These are phyloP conservation scores for Diaporthe helianthi DNA, from an alignment of 2,329 filamentous ascomycete species.

Conservation along the genomic window DNA sequence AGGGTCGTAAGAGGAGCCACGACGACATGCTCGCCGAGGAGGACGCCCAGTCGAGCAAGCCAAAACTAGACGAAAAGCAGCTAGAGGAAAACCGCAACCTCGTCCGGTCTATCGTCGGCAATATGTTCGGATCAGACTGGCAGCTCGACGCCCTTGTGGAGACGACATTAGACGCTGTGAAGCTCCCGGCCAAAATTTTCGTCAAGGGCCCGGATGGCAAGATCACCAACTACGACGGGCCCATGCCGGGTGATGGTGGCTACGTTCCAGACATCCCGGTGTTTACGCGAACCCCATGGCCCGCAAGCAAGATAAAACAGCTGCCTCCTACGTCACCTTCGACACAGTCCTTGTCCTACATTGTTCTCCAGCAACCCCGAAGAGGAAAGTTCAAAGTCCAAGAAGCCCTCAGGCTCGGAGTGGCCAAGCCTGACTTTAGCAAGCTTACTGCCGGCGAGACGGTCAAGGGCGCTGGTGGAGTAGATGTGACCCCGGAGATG, in stretches of 20 bases:
- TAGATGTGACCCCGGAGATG: slow-evolving; percentile 82
- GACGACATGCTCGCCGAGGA: slow-evolving; percentile 47
- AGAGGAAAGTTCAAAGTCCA: slow-evolving; percentile 81
- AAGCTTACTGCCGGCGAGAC: slow-evolving; percentile 67
- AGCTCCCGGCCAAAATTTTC: slow-evolving; percentile 74
- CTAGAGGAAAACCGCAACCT: slow-evolving; percentile 55
- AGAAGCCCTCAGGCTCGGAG: slow-evolving; percentile 69
- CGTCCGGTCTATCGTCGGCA: slow-evolving; percentile 68
- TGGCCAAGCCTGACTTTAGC: slow-evolving; percentile 65
- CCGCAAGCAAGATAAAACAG: slow-evolving; percentile 66
- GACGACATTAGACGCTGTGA: slow-evolving; percentile 69
- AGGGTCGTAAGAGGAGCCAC: slow-evolving; percentile 47
- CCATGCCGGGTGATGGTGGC: slow-evolving; percentile 59
- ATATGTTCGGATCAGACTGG: slow-evolving; percentile 85
- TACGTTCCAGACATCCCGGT: slow-evolving; percentile 71
- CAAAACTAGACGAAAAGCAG: slow-evolving; percentile 34
- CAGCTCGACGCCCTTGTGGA: slow-evolving; percentile 72
- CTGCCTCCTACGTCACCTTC: slow-evolving; percentile 75
- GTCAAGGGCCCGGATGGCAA: slow-evolving; percentile 68
- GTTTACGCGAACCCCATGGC: slow-evolving; percentile 79
- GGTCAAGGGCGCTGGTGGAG: slow-evolving; percentile 69
- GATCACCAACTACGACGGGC: slow-evolving; percentile 74
- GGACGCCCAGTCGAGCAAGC: slow-evolving; percentile 43
- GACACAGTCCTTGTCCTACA: slow-evolving; percentile 79
- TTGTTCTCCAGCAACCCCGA: slow-evolving; percentile 77